Evolutionary conservation across 345 rosid species (phyloP), one percentile per base, ranked within the genome.

Genomic region (Brassica incana): DNA sequence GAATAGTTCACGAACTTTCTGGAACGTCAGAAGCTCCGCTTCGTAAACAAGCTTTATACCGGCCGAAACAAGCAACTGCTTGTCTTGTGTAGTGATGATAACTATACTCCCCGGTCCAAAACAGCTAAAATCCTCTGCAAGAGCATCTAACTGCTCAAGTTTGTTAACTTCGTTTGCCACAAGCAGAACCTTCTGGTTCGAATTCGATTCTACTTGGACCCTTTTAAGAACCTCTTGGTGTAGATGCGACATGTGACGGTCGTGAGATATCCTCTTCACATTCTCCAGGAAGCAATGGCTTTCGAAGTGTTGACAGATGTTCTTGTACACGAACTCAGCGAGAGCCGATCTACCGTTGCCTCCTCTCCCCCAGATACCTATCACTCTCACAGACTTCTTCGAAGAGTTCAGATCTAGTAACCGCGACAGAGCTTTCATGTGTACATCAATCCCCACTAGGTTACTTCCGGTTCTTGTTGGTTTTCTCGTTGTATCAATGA

Each of bases 51-150:
- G 16, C 25, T 69, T 54, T 14, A 77, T 72, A 2, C 32, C 32
- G 5, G 3, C 18, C 1, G 66, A 68, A 0, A 0, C 6, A 43
- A 83, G 73, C 25, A 83, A 35, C 54, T 73, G 81, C 65, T 69
- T 80, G 65, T 80, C 64, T 61, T 79, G 80, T 32, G 83, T 64
- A 56, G 76, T 78, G 71, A 82, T 69, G 25, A 82, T 62, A 32
- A 79, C 82, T 33, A 68, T 1, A 68, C 82, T 79, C 12, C 78
- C 82, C 5, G 82, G 74, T 74, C 82, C 84, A 56, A 82, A 74
- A 35, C 58, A 3, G 71, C 35, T 71, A 32, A 65, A 78, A 7
- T 65, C 78, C 43, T 70, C 81, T 6, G 75, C 84, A 32, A 82
- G 75, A 8, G 69, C 71, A 7, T 82, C 78, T 7, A 82, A 7